Percentiles rank a stretch among this genome's conserved stretches.
phyloP scores from a whole-genome alignment of 768 basidiomycete species.

The Cystoderma amianthinum region DNA sequence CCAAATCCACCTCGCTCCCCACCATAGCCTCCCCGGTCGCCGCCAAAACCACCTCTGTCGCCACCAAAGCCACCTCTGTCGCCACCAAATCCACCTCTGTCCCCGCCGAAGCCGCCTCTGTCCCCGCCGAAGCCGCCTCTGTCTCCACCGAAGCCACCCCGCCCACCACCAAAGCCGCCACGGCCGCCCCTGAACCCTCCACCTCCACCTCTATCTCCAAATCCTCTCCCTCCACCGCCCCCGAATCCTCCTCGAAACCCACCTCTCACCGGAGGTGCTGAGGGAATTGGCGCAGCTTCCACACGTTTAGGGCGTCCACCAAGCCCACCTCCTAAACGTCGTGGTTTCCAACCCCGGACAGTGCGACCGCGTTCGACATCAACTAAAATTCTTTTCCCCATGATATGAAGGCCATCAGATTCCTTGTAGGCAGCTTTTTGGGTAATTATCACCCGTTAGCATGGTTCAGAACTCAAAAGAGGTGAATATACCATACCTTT shows the following conservation, averaged over 20 bases:
- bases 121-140: slow-evolving; percentile 29
- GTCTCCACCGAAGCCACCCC: slow-evolving; percentile 30
- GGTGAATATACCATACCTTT: slow-evolving; percentile 58
- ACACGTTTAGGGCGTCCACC: slow-evolving; percentile 93
- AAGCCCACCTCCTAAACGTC: slow-evolving; percentile 94
- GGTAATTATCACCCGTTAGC: slow-evolving; percentile 12
- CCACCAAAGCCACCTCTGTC: slow-evolving; percentile 29
- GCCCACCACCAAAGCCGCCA: slow-evolving; percentile 29
- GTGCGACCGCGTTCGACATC: slow-evolving; percentile 98
- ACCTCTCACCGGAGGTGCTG: slow-evolving; percentile 26
- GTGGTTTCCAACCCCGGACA: slow-evolving; percentile 97
- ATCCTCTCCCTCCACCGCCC: slow-evolving; percentile 22
- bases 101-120: slow-evolving; percentile 17
- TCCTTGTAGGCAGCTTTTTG: slow-evolving; percentile 90
- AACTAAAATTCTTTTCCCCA: slow-evolving; percentile 93
- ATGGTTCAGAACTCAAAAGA: slow-evolving; percentile 6
- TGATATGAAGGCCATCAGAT: slow-evolving; percentile 92
- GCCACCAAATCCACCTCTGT: not conserved
- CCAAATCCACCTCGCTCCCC: slow-evolving; percentile 31
- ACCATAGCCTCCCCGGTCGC: slow-evolving; percentile 33
- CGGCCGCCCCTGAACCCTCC: slow-evolving; percentile 34
- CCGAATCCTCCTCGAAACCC: slow-evolving; percentile 39
- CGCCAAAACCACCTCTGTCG: slow-evolving; percentile 32
- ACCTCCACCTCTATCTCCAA: slow-evolving; percentile 30
- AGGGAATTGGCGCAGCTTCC: slow-evolving; percentile 28